Base-by-base conservation (phyloP, 164 flowering plant genomes). In the Chimonanthus praecox region DNA sequence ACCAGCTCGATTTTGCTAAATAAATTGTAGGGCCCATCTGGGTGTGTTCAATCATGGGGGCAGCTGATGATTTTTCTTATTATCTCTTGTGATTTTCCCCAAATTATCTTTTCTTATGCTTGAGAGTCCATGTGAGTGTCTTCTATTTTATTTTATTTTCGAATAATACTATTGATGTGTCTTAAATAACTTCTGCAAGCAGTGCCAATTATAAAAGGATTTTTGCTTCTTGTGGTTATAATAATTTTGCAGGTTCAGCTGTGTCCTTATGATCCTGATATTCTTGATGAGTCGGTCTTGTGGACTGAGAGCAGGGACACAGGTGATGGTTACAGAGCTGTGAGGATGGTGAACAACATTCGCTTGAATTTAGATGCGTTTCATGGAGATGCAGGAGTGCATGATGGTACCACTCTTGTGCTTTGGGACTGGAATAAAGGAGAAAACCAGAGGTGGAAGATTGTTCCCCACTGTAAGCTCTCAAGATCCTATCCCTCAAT, bases 361-460 rank as follows among this genome's bases (percentile, higher is more conserved):
- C 85, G 77, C 21, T 79, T 89, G 72, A 85, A 83, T 74, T 62
- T 89, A 44, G 92, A 89, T 83, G 95, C 92, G 49, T 88, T 84
- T 71, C 80, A 89, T 47, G 92, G 89, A 9, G 92, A 90, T 73
- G 95, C 91, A 5, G 91, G 95, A 33, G 84, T 90, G 18, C 92
- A 61, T 81, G 89, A 89, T 74, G 90, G 92, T 16, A 87, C 92
- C 43, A 78, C 64, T 7, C 63, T 86, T 70, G 92, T 87, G 64
- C 90, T 90, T 62, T 87, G 89, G 87, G 71, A 83, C 15, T 85
- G 88, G 88, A 78, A 76, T 75, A 81, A 87, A 66, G 92, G 92
- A 47, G 91, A 85, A 15, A 91, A 89, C 77, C 94, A 91, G 77
- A 81, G 71, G 6, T 91, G 97, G 97, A 89, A 84, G 82, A 88